A percentile compares a stretch with the other conserved stretches of the same genome.
Conservation (phyloP, 2,329 filamentous ascomycete species). For the Pestalotiopsis sp. region DNA sequence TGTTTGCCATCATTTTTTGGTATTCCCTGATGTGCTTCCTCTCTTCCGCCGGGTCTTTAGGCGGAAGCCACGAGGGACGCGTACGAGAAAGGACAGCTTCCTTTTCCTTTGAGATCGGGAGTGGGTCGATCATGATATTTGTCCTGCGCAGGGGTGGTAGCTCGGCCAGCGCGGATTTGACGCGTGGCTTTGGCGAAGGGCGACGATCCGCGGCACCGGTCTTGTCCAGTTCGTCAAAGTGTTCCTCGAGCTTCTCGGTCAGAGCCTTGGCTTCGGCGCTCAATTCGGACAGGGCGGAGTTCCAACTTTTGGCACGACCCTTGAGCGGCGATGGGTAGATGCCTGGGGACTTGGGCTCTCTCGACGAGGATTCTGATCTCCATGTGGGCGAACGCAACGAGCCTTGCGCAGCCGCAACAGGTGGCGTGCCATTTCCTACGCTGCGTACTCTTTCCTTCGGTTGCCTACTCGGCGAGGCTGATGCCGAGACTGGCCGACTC, state of each 20-base stretch:
- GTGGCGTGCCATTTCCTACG: constrained; percentile 64
- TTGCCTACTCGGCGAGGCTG: constrained; percentile 52
- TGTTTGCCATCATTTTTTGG: constrained; percentile 75
- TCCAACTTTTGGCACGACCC: constrained; percentile 72
- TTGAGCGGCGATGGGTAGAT: constrained; percentile 44
- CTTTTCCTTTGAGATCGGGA: constrained; percentile 84
- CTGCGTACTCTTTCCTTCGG: constrained; percentile 53
- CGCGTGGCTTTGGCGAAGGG: constrained; percentile 46
- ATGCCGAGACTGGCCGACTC: constrained; percentile 53
- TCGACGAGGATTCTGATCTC: constrained; percentile 44
- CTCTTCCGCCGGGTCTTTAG: constrained; percentile 89
- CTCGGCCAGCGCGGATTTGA: constrained; percentile 68
- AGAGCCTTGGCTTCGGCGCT: constrained; percentile 72
- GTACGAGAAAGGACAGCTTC: constrained; percentile 80
- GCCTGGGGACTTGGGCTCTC: constrained; percentile 32
- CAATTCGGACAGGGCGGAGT: constrained; percentile 65
- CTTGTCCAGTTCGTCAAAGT: constrained; percentile 63
- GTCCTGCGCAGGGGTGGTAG: constrained; percentile 69
- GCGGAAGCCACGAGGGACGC: constrained; percentile 80
- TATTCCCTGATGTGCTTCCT: constrained; percentile 84
- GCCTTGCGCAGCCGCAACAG: constrained; percentile 58
- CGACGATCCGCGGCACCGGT: constrained; percentile 30
- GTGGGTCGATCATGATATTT: constrained; percentile 81
- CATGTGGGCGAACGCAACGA: constrained; percentile 58
- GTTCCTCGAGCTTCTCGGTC: constrained; percentile 79